Percentiles rank a stretch among this genome's conserved stretches.
Conservation (phyloP, 371 early-diverging fungal species). For the Lichtheimia ramosa region DNA sequence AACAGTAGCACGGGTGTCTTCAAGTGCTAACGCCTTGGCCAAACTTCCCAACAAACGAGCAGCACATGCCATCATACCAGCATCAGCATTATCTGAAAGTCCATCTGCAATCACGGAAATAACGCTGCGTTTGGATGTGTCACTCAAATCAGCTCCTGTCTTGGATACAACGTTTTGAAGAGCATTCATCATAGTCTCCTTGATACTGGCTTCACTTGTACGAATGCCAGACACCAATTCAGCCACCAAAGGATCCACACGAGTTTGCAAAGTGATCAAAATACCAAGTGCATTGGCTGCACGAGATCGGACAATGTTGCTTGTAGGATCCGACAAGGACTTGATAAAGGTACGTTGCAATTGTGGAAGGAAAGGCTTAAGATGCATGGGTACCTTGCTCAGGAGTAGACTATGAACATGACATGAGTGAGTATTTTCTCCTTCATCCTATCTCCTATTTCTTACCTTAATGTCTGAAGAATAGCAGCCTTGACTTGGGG, state of each 20-base stretch:
- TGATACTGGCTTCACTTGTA: slow-evolving; percentile 50
- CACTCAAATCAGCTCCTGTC: slow-evolving; percentile 57
- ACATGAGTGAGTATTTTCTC: slow-evolving; percentile 4
- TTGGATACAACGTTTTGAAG: slow-evolving; percentile 58
- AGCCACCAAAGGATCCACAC: slow-evolving; percentile 84
- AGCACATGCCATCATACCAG: slow-evolving; percentile 23
- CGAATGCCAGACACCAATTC: slow-evolving; percentile 82
- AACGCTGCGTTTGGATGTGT: slow-evolving; percentile 59
- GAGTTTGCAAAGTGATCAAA: slow-evolving; percentile 78
- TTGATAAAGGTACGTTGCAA: slow-evolving; percentile 96
- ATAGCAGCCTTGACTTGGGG: slow-evolving; percentile 91
- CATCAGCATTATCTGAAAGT: slow-evolving; percentile 31
- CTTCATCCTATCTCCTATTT: background rate
- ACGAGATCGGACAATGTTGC: slow-evolving; percentile 69
- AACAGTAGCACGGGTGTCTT: slow-evolving; percentile 13
- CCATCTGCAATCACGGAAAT: slow-evolving; percentile 49
- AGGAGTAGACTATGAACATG: slow-evolving; percentile 61
- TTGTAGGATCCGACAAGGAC: slow-evolving; percentile 76
- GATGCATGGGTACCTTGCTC: slow-evolving; percentile 77
- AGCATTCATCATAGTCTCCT: slow-evolving; percentile 72
- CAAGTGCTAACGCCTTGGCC: slow-evolving; percentile 9
- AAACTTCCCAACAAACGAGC: slow-evolving; percentile 41
- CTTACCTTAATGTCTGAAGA: slow-evolving; percentile 75
- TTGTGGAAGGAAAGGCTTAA: slow-evolving; percentile 97
- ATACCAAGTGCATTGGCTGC: slow-evolving; percentile 81